Evolutionary conservation across 1,284 basidiomycete genomes (phyloP).

Genomic region (Cutaneotrichosporon sp.): DNA sequence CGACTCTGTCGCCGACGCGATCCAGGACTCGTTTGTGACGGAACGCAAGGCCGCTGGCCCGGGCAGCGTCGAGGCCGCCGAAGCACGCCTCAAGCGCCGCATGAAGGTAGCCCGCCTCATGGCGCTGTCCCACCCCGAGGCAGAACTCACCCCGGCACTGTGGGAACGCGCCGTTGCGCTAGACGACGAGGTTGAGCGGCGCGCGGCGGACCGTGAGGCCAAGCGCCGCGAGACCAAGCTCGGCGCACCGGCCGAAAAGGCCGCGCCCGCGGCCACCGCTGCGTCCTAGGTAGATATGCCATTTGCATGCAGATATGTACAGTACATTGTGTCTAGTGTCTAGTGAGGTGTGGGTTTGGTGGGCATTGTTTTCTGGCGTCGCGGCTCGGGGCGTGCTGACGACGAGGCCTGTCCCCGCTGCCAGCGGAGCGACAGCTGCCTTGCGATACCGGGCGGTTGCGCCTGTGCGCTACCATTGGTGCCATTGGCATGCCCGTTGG

Average conservation of each 20-base stretch:
- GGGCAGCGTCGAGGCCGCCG: constrained; percentile 23
- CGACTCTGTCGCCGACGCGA: constrained; percentile 29
- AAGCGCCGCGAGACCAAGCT: constrained; percentile 7
- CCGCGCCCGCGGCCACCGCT: background rate
- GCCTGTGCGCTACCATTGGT: no score
- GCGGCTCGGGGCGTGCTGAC: no score
- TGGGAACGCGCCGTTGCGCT: constrained; percentile 34
- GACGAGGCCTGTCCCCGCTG: no score
- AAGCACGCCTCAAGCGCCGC: constrained; percentile 35
- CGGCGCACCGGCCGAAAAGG: constrained; percentile 7
- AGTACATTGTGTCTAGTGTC: background rate
- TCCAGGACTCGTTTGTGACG: constrained; percentile 42
- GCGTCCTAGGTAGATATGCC: background rate
- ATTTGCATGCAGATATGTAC: constrained; percentile 2
- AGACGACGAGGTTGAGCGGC: constrained; percentile 31
- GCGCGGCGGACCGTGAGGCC: constrained; percentile 15
- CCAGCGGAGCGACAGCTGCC: no score
- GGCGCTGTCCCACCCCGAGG: constrained; percentile 31
- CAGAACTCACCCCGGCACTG: constrained; percentile 23
- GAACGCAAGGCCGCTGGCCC: constrained; percentile 24
- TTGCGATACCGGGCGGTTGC: no score
- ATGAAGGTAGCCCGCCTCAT: constrained; percentile 43
- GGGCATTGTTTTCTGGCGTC: no score
- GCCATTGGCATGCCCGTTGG: no score
- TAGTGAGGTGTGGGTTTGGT: no score